Evolutionary conservation across 2,329 filamentous ascomycete species (phyloP).

Genomic region (Apiospora phragmitis): DNA sequence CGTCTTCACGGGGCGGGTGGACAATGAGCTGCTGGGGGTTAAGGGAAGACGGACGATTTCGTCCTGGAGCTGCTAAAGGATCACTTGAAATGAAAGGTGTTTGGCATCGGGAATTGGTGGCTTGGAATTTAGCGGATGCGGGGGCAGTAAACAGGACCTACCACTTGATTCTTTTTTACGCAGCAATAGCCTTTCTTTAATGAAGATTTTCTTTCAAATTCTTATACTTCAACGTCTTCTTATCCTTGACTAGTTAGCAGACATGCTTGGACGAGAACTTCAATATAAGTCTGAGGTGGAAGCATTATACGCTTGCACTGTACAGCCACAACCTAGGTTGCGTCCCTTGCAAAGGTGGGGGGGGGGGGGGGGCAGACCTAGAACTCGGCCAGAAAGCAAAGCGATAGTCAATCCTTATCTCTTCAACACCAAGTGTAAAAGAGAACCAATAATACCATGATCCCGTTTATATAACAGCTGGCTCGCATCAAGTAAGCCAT

Average conservation of each 20-base stretch:
- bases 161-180: not conserved
- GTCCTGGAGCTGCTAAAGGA: not conserved
- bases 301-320: not conserved
- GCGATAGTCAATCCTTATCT: not conserved
- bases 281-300: too few relatives aligned
- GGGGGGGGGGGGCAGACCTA: not conserved
- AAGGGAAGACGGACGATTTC: conserved; percentile 7
- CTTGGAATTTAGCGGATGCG: not conserved
- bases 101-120: too few relatives aligned
- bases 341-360: too few relatives aligned
- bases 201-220: not conserved
- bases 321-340: not conserved
- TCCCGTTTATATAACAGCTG: too few relatives aligned
- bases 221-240: too few relatives aligned
- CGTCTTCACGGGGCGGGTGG: not conserved
- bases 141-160: not conserved
- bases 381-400: not conserved
- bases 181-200: not conserved
- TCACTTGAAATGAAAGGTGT: not conserved
- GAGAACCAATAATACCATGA: not conserved
- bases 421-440: not conserved
- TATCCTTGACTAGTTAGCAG: too few relatives aligned
- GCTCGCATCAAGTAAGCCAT: too few relatives aligned
- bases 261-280: too few relatives aligned
- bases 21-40: not conserved